Base-by-base conservation (phyloP, 2,329 filamentous ascomycete species). In the Didymella glomerata region DNA sequence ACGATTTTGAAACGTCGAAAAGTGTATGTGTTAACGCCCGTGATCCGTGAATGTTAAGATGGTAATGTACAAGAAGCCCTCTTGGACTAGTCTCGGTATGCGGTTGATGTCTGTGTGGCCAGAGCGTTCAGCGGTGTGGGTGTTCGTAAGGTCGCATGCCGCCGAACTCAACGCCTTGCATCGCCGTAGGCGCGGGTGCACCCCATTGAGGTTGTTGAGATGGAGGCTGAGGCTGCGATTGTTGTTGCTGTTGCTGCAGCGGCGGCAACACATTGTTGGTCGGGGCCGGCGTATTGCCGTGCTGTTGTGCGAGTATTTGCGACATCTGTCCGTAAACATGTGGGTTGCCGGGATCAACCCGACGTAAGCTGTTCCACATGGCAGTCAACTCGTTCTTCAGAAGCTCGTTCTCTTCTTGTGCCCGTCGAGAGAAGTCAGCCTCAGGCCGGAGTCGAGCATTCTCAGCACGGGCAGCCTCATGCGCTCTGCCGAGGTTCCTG, bases 161-260 rank as follows among this genome's bases (percentile, higher is more conserved):
- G 38, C 71, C 47, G 81, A 79, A 83, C 60, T 83, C 81, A 16
- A 83, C 79, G 20, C 81, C 81, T 68, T 83, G 80, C 81, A 83
- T 83, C 1, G 80, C 77, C 14, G 73, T 69, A 11, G 75, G 64
- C 25, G 76, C 65, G 14, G 72, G 67, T 8, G 68, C 57, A 48
- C 62, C 65, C 68, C 75, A 78, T 51, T 77, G 69, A n/a, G 68
- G 56, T 36, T 71, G 62, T 38, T 69, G 78, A 36, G 78, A 71
- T 24, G 71, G 62, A 47, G 72, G 67, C 28, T 68, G 73, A 9
- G 58, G 41, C 20, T 62, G 57, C 46, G 61, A 62, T 30, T 75
- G 77, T 27, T 65, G 64, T 34, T 74, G 70, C 38, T 75, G 73
- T 20, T 69, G 78, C 46, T 82, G 76, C 36, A 78, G 61, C 4